Percentiles rank a stretch among this genome's conserved stretches.
Conservation (phyloP, 2,329 filamentous ascomycete species). For the Daldinia sp. region DNA sequence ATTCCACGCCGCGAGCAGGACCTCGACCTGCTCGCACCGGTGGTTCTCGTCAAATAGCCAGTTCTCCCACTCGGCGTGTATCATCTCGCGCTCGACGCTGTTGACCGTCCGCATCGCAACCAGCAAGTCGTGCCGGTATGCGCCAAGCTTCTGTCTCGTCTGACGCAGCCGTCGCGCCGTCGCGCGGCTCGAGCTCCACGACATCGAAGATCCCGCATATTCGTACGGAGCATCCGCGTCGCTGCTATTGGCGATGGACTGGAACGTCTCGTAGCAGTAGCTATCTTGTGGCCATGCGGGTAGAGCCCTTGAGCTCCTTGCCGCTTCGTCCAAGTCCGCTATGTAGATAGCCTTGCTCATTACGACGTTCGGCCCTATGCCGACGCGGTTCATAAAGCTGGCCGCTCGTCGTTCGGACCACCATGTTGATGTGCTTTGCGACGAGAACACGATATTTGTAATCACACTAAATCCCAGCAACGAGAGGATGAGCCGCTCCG, state of each 20-base stretch:
- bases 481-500: slow-evolving; percentile 79
- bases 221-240: slow-evolving; percentile 70
- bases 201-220: slow-evolving; percentile 62
- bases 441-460: slow-evolving; percentile 80
- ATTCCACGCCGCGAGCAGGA: slow-evolving; percentile 56
- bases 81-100: slow-evolving; percentile 86
- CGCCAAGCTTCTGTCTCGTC: slow-evolving; percentile 84
- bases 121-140: slow-evolving; percentile 88
- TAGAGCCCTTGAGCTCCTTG: slow-evolving; percentile 53
- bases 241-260: slow-evolving; percentile 67
- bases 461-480: slow-evolving; percentile 76
- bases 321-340: slow-evolving; percentile 78
- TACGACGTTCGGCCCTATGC: slow-evolving; percentile 79
- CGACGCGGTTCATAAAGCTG: slow-evolving; percentile 84
- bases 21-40: slow-evolving; percentile 75
- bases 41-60: slow-evolving; percentile 86
- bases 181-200: slow-evolving; percentile 62
- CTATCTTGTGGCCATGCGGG: slow-evolving; percentile 60
- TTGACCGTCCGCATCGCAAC: slow-evolving; percentile 93
- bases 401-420: slow-evolving; percentile 85
- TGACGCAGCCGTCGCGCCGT: slow-evolving; percentile 76
- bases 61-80: slow-evolving; percentile 91
- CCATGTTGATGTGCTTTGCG: slow-evolving; percentile 80
- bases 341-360: slow-evolving; percentile 91
- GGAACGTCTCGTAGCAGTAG: slow-evolving; percentile 71